Conservation (phyloP, 2,329 filamentous ascomycete genomes). For the Fusarium neocosmosporiellum region DNA sequence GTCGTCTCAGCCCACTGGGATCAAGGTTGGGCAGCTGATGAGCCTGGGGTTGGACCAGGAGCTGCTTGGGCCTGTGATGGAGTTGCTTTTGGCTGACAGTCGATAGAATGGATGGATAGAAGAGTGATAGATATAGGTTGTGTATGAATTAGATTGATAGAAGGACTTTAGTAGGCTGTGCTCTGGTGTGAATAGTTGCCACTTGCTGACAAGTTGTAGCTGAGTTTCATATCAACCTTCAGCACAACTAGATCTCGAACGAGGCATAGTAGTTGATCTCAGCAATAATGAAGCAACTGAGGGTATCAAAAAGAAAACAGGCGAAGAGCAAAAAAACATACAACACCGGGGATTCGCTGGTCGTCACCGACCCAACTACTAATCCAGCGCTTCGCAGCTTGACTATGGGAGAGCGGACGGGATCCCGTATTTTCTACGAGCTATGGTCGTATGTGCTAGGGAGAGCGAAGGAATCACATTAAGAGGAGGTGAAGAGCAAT, state of each 20-base stretch:
- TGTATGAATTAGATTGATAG: background rate
- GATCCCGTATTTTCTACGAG: conserved; percentile 8
- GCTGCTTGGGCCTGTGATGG: conserved; percentile 41
- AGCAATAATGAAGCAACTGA: background rate
- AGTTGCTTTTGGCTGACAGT: conserved; percentile 43
- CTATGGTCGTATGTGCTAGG: conserved; percentile 4
- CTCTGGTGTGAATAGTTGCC: background rate
- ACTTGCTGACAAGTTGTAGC: background rate
- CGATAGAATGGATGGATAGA: conserved; percentile 11
- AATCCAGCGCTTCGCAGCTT: conserved; percentile 4
- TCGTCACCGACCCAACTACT: conserved; percentile 7
- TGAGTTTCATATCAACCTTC: background rate
- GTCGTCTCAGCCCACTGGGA: conserved; percentile 15
- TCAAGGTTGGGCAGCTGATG: conserved; percentile 41
- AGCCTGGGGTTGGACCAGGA: conserved; percentile 39
- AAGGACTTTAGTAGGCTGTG: background rate
- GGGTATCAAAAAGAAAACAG: background rate
- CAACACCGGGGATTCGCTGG: conserved; percentile 12
- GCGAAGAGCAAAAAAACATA: conserved; percentile 1
- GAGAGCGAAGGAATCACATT: background rate
- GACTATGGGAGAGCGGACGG: conserved; percentile 5
- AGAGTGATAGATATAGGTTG: background rate
- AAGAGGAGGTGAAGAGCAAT: background rate
- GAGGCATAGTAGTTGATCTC: background rate
- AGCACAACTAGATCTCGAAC: background rate